Percentiles rank a stretch among this genome's conserved stretches.
These are phyloP conservation scores for Paecilomyces niveus DNA, from an alignment of 2,329 filamentous ascomycete species.

Conservation along the genomic window DNA sequence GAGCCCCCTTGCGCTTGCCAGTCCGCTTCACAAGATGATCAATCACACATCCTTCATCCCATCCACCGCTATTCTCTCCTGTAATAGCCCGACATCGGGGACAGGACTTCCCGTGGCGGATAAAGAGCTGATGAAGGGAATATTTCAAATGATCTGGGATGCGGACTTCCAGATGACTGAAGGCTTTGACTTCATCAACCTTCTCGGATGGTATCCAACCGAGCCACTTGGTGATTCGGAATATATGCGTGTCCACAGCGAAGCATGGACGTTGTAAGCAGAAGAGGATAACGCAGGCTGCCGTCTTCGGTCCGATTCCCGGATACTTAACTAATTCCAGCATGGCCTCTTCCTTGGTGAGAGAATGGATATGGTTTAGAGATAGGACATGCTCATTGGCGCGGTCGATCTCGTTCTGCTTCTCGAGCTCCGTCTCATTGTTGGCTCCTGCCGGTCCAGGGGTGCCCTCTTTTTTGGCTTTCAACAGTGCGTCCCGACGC, in stretches of 20 bases:
- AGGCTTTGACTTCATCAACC: constrained; percentile 44
- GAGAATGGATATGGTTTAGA: constrained; percentile 53
- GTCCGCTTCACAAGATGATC: constrained; percentile 54
- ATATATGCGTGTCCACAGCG: constrained; percentile 61
- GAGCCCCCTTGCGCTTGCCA: constrained; percentile 40
- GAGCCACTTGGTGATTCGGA: constrained; percentile 55
- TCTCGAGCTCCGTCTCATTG: constrained; percentile 40
- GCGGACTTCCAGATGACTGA: constrained; percentile 53
- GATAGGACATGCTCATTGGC: constrained; percentile 57
- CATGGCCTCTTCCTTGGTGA: constrained; percentile 52
- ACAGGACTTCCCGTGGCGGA: constrained; percentile 57
- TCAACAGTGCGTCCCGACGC: constrained; percentile 45
- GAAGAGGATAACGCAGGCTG: constrained; percentile 58
- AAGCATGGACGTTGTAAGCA: constrained; percentile 58
- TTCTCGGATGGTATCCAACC: constrained; percentile 51
- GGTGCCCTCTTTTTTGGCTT: constrained; percentile 36
- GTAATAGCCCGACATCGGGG: constrained; percentile 56
- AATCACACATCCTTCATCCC: constrained; percentile 58
- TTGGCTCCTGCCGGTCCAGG: constrained; percentile 39
- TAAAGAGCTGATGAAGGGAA: constrained; percentile 54
- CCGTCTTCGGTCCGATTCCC: constrained; percentile 60
- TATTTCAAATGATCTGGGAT: constrained; percentile 59
- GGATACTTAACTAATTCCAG: constrained; percentile 51
- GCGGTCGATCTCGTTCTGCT: constrained; percentile 51
- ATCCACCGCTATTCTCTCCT: constrained; percentile 52